phyloP scores from a whole-genome alignment of 768 basidiomycete species.

The Russula foetens region DNA sequence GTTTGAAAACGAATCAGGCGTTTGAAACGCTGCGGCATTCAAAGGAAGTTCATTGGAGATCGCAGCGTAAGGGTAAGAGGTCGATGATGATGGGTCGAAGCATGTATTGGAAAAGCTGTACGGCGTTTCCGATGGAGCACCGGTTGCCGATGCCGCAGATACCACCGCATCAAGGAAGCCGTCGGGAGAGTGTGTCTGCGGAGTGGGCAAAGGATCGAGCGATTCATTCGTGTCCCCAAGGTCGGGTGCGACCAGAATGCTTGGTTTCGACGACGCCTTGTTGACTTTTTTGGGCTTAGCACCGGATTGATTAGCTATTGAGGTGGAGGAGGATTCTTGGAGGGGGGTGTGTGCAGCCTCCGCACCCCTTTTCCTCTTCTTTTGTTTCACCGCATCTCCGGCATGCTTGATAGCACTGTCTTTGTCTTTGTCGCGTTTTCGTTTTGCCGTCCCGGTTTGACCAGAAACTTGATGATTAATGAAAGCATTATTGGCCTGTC shows the following conservation, averaged over 20 bases:
- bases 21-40: slow-evolving; percentile 25
- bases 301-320: slow-evolving; percentile 1
- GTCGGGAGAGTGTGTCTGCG: slow-evolving; percentile 26
- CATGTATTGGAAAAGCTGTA: slow-evolving; percentile 20
- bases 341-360: background rate
- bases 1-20: slow-evolving; percentile 23
- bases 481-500: slow-evolving; percentile 37
- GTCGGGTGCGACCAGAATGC: background rate
- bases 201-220: background rate
- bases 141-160: slow-evolving; percentile 50
- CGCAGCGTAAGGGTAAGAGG: slow-evolving; percentile 1
- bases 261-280: slow-evolving; percentile 26
- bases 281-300: slow-evolving; percentile 26
- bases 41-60: background rate
- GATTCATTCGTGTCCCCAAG: slow-evolving; percentile 3
- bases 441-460: slow-evolving; percentile 23
- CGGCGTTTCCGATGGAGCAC: slow-evolving; percentile 23
- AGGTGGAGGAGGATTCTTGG: background rate
- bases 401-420: slow-evolving; percentile 15
- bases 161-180: slow-evolving; percentile 59
- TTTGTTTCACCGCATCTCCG: slow-evolving; percentile 21
- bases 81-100: slow-evolving; percentile 17
- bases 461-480: slow-evolving; percentile 22
- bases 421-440: slow-evolving; percentile 28
- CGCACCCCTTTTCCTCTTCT: slow-evolving; percentile 28